phyloP scores from a whole-genome alignment of 192 early-diverging fungal genomes.

The Pecoramyces ruminantium region DNA sequence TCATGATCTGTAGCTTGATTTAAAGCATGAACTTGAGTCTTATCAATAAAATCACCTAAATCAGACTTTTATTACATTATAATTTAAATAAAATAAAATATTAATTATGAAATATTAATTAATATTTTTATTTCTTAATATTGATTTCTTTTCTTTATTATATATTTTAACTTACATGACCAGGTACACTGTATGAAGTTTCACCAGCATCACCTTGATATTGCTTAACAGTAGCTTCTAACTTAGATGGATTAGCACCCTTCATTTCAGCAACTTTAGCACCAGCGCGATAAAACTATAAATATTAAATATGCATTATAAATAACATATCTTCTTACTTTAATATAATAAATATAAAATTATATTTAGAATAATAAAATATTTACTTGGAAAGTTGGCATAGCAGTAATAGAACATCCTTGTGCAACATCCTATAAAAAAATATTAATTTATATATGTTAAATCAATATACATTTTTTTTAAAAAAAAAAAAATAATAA shows the following conservation, averaged over 20 bases:
- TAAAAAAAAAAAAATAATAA: no score
- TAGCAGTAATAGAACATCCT: constrained; percentile 24
- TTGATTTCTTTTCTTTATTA: neutral
- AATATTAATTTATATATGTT: no score
- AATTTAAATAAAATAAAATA: no score
- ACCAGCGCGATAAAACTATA: constrained; percentile 49
- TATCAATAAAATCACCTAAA: constrained; percentile 26
- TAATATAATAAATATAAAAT: no score
- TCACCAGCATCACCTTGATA: constrained; percentile 19
- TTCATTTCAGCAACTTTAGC: constrained; percentile 57
- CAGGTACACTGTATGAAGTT: neutral
- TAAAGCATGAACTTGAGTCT: constrained; percentile 61
- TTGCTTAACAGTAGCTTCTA: constrained; percentile 52
- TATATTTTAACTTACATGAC: neutral
- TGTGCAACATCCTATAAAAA: constrained; percentile 22
- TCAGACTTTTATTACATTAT: neutral
- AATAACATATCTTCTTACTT: no score
- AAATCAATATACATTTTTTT: no score
- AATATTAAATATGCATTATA: no score
- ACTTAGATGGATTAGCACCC: constrained; percentile 58
- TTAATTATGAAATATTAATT: no score
- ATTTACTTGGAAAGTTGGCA: constrained; percentile 64
- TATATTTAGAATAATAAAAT: neutral
- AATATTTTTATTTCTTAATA: no score
- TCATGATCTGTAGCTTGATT: constrained; percentile 69